Base-by-base conservation (phyloP, 345 rosid species). In the Citrus medica region DNA sequence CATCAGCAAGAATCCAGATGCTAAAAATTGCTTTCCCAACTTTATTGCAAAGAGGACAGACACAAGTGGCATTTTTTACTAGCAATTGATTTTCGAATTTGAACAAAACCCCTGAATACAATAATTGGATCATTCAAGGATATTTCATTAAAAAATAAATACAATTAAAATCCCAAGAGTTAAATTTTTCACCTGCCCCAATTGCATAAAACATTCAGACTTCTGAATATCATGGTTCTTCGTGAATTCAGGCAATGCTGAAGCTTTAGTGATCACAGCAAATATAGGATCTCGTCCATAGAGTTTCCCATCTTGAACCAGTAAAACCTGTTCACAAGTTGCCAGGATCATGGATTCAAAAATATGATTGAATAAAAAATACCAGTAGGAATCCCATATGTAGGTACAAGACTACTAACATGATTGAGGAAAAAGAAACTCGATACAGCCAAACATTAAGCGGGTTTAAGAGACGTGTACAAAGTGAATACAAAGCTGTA, bases 231-330 rank as follows among this genome's bases (percentile, higher is more conserved):
- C 92, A 80, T 89, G 92, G 86, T 89, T 76, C 83, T 87, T 90
- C 17, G 88, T 69, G 71, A 86, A 83, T 63, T 97, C 99, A 67
- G 93, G 89, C 80, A 97, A 77, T 67, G 82, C 92, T 62, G 94
- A 90, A 82, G 92, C 87, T 89, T 90, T 90, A 73, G 82, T 82
- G 67, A 92, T 90, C 70, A 90, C 90, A 78, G 91, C 69, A 77
- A 91, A 90, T 76, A 92, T 82, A 61, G 98, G 85, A 85, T 92
- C 92, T 75, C 93, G 89, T 38, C 99, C 99, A 78, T 89, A 97
- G 40, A 97, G 97, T 78, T 92, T 94, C 83, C 98, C 94, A 84
- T 93, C 99, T 91, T 97, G 98, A 86, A 97, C 90, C 86, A 94
- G 89, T 78, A 97, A 89, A 82, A 86, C 90, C 99, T 97, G 92